A percentile compares a stretch with the other conserved stretches of the same genome.
Conservation (phyloP, 192 early-diverging fungal genomes). For the Rhizophagus sp. region DNA sequence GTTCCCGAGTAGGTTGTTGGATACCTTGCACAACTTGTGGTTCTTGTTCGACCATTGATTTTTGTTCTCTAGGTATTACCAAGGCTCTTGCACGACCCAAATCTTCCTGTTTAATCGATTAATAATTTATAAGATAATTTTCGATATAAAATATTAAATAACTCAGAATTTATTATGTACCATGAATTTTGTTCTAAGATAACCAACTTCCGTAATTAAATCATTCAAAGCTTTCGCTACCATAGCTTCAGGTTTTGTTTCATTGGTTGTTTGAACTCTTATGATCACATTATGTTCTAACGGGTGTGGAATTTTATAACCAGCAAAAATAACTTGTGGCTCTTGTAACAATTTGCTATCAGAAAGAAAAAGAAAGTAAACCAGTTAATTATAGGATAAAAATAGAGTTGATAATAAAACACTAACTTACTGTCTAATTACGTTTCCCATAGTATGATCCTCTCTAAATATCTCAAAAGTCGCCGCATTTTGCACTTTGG, state of each 20-base stretch:
- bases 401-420: not conserved
- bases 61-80: slow-evolving; percentile 17
- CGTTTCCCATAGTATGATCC: slow-evolving; percentile 96
- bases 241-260: slow-evolving; percentile 83
- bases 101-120: slow-evolving; percentile 18
- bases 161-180: slow-evolving; percentile 10
- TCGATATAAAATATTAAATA: not conserved
- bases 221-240: slow-evolving; percentile 76
- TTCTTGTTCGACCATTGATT: slow-evolving; percentile 9
- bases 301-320: slow-evolving; percentile 96
- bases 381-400: not conserved
- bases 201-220: slow-evolving; percentile 73
- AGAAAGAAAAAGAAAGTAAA: not conserved
- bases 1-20: not conserved
- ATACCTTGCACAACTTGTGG: not conserved
- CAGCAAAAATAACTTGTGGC: slow-evolving; percentile 91
- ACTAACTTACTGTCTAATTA: slow-evolving; percentile 79
- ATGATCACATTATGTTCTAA: slow-evolving; percentile 89
- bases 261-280: slow-evolving; percentile 89
- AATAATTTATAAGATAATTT: not conserved
- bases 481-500: slow-evolving; percentile 92
- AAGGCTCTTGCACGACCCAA: slow-evolving; percentile 21
- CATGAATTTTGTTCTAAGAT: slow-evolving; percentile 85
- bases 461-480: slow-evolving; percentile 91
- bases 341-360: slow-evolving; percentile 84